Evolutionary conservation across 768 basidiomycete genomes (phyloP), one percentile per base, ranked within the genome.

Genomic region (Tulasnella sp.): DNA sequence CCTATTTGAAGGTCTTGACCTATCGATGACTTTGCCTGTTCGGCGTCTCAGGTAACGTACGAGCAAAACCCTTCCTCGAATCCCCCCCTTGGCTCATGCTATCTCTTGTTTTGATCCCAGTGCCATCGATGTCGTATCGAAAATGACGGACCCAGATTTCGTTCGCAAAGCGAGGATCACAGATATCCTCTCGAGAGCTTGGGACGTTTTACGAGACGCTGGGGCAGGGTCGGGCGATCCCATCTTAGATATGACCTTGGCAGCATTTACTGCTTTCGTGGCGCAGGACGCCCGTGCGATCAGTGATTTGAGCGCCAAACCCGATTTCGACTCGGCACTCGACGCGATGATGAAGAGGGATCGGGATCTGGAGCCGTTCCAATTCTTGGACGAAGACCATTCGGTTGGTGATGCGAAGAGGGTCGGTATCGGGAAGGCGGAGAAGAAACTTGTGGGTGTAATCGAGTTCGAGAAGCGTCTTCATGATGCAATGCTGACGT

Each of bases 141-240:
- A 90, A 66, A 71, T 91, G 10, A 85, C 84, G 58, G 83, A 87
- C 63, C 56, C 70, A 1, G 86, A 88, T 10, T 92, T 91, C 66
- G 75, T 80, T n/a, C 81, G 88, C 3, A 85, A 85, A 65, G 86
- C 87, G 2, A 86, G 83, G 64, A 81, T 84, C 0, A 80, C 86
- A 0, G 88, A 90, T 66, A 87, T 89, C 61, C 75, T 83, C 26
- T 70, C 73, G 13, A 78, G 77, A 41, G 81, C 85, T 1, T 92
- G 86, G 86, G 80, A 84, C 55, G 74, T 80, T 10, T 73, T 90
- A 38, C 67, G 75, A 44, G 73, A 71, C 7, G 80, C 83, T 2
- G 82, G 82, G 7, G 50, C 59, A 15, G 56, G 29, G 11, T 24
- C 45, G 17, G 56, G 56, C 11, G 56, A 58, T 32, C 60, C 87